Percentiles rank a stretch among this genome's conserved stretches.
Conservation (phyloP, 345 rosid genomes). For the Iberis pinnata region DNA sequence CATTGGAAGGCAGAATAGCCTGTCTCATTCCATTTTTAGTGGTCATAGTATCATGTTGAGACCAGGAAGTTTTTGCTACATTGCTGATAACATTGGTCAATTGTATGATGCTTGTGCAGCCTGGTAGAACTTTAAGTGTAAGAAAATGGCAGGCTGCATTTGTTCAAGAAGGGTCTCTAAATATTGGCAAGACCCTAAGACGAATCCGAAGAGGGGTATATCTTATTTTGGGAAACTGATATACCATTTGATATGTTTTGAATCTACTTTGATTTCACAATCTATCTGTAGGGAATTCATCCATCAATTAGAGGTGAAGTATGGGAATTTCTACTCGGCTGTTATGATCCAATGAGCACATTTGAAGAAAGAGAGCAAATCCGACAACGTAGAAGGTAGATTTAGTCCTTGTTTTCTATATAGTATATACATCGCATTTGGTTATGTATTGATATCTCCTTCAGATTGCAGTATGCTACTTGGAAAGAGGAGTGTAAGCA, state of each 20-base stretch:
- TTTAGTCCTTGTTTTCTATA: neutral
- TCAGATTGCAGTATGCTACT: constrained; percentile 59
- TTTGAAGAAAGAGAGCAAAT: constrained; percentile 77
- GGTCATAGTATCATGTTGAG: neutral
- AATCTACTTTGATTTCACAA: neutral
- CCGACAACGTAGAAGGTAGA: constrained; percentile 68
- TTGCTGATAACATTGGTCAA: neutral
- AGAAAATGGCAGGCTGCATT: constrained; percentile 94
- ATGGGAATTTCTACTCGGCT: constrained; percentile 93
- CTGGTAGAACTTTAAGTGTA: constrained; percentile 82
- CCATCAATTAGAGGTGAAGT: constrained; percentile 98
- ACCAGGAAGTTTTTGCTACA: constrained; percentile 3
- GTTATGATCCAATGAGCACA: constrained; percentile 81
- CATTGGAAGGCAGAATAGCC: neutral
- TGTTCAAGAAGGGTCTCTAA: constrained; percentile 67
- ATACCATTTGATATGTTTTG: neutral
- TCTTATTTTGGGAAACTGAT: constrained; percentile 16
- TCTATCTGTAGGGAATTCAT: constrained; percentile 68
- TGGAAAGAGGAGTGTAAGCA: constrained; percentile 78
- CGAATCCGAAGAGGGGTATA: constrained; percentile 83
- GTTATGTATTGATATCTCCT: constrained; percentile 10
- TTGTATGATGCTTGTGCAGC: constrained; percentile 41
- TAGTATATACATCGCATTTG: neutral
- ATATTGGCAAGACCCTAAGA: constrained; percentile 70
- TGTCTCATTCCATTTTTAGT: neutral